A percentile compares a stretch with the other conserved stretches of the same genome.
Conservation (phyloP, 257 asterid species). For the Nicotiana paniculata region DNA sequence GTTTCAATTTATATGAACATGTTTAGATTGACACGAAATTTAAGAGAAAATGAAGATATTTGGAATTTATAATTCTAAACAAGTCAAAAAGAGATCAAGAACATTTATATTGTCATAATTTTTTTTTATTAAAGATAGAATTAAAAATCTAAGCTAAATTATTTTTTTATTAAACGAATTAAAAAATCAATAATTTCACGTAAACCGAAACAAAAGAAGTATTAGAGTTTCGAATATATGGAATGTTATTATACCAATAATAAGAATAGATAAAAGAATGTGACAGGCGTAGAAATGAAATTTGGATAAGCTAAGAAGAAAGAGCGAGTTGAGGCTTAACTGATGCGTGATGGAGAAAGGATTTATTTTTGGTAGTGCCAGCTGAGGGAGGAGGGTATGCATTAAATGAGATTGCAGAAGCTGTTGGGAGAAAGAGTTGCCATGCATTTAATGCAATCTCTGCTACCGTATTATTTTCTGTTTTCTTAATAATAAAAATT, state of each 20-base stretch:
- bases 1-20: too few relatives aligned
- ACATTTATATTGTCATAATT: too few relatives aligned
- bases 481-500: background rate
- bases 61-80: too few relatives aligned
- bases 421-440: conserved; percentile 12
- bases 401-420: conserved; percentile 11
- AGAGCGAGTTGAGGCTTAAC: background rate
- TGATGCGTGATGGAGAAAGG: background rate
- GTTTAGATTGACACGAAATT: too few relatives aligned
- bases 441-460: conserved; percentile 11
- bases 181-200: too few relatives aligned
- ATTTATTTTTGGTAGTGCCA: background rate
- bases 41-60: too few relatives aligned
- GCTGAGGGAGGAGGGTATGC: background rate
- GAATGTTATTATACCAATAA: background rate
- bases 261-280: background rate
- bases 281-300: background rate
- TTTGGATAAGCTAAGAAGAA: background rate
- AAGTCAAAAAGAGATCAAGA: too few relatives aligned
- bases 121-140: too few relatives aligned
- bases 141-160: too few relatives aligned
- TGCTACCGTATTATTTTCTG: background rate
- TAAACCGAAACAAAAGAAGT: too few relatives aligned
- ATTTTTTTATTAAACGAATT: too few relatives aligned
- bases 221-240: too few relatives aligned